These are phyloP conservation scores for Articulospora tetracladia DNA, from an alignment of 495 filamentous ascomycete species.

Conservation along the genomic window DNA sequence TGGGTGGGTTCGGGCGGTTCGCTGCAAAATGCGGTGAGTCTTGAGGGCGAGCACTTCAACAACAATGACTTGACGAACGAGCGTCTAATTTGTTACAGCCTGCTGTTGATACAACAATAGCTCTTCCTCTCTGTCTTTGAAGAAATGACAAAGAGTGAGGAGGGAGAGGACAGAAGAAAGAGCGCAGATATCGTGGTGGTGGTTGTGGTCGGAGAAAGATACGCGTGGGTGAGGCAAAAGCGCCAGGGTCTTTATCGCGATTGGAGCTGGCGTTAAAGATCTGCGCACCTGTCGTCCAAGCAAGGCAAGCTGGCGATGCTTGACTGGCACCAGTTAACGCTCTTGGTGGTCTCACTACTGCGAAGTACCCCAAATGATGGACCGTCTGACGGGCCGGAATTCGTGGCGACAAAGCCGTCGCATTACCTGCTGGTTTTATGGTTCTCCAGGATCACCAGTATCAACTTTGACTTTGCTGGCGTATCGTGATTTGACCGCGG, in stretches of 20 bases:
- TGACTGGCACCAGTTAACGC: slow-evolving; percentile 16
- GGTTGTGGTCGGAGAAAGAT: background rate
- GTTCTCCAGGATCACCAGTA: background rate
- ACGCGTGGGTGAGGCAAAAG: slow-evolving; percentile 11
- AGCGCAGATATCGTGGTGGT: background rate
- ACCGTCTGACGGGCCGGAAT: slow-evolving; percentile 2
- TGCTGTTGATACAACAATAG: background rate
- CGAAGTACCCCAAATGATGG: background rate
- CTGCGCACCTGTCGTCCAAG: slow-evolving; percentile 13
- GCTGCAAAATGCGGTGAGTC: slow-evolving; percentile 16
- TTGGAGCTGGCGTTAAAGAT: slow-evolving; percentile 9
- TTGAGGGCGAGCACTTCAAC: slow-evolving; percentile 1
- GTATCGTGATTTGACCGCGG: slow-evolving; percentile 15
- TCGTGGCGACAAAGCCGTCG: slow-evolving; percentile 4
- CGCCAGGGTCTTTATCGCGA: slow-evolving; percentile 18
- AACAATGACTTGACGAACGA: slow-evolving; percentile 1
- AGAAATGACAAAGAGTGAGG: background rate
- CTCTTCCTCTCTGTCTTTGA: background rate
- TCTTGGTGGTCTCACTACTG: background rate
- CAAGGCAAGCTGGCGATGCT: slow-evolving; percentile 17
- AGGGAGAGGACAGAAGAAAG: background rate
- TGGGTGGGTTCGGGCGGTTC: background rate
- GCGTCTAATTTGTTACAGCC: background rate
- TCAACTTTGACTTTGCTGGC: slow-evolving; percentile 10
- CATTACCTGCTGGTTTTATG: background rate